Conservation (phyloP, 176 grass and related monocot species). For the Tillandsia leiboldiana region DNA sequence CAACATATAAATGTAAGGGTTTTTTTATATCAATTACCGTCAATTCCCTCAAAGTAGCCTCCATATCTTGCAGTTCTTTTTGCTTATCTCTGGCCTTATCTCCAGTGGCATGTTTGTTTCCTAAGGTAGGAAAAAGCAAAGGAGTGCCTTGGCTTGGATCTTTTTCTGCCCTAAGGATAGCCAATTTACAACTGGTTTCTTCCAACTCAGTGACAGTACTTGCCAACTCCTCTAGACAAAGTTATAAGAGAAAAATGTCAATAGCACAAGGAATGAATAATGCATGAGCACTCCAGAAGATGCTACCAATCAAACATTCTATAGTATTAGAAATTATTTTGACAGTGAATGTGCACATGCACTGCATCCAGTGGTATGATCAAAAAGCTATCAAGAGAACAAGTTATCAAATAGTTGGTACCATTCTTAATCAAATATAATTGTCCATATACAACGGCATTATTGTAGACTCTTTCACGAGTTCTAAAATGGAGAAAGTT, state of each 20-base stretch:
- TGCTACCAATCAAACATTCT: neutral
- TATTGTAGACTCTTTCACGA: neutral
- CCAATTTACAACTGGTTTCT: slow-evolving; percentile 54
- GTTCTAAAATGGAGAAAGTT: neutral
- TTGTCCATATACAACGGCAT: neutral
- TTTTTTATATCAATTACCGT: slow-evolving; percentile 38
- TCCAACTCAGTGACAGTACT: slow-evolving; percentile 56
- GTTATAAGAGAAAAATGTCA: slow-evolving; percentile 24
- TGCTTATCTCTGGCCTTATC: slow-evolving; percentile 61
- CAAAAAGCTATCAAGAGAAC: neutral
- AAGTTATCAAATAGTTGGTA: neutral
- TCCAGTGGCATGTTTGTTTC: slow-evolving; percentile 41
- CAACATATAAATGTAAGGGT: neutral
- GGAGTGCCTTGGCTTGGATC: slow-evolving; percentile 46
- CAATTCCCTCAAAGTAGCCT: slow-evolving; percentile 59
- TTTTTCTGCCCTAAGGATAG: slow-evolving; percentile 53
- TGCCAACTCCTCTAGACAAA: slow-evolving; percentile 65
- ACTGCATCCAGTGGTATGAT: neutral
- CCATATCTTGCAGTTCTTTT: slow-evolving; percentile 70
- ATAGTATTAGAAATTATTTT: neutral
- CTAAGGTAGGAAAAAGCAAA: slow-evolving; percentile 43
- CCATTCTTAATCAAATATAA: neutral
- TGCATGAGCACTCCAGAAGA: neutral
- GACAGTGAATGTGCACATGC: neutral
- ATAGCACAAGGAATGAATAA: neutral